Evolutionary conservation across 1,139 yeast species (phyloP).

Genomic region (Debaryomyces robertsiae): DNA sequence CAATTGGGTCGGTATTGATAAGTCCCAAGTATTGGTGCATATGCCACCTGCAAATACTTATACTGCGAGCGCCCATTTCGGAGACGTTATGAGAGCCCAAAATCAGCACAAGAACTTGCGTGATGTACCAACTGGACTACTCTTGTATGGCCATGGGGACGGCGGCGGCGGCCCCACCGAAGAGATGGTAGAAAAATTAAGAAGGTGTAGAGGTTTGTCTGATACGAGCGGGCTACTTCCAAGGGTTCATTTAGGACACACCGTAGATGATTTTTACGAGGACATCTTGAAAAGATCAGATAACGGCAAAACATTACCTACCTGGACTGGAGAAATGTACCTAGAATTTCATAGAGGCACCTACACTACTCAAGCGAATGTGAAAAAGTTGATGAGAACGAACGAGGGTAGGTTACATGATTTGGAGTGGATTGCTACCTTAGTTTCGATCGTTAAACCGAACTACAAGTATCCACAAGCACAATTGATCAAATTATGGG

Average conservation of each 20-base stretch:
- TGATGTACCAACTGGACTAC: constrained; percentile 75
- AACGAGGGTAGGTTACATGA: constrained; percentile 84
- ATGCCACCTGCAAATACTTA: constrained; percentile 98
- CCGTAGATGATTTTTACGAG: constrained; percentile 79
- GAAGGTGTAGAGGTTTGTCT: constrained; percentile 86
- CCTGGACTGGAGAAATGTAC: constrained; percentile 93
- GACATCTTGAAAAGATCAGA: constrained; percentile 62
- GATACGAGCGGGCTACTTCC: constrained; percentile 84
- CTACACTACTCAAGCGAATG: constrained; percentile 88
- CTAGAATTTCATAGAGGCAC: constrained; percentile 97
- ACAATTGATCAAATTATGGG: constrained; percentile 77
- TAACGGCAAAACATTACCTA: constrained; percentile 67
- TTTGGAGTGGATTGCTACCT: constrained; percentile 78
- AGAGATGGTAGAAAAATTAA: constrained; percentile 87
- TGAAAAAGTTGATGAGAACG: constrained; percentile 76
- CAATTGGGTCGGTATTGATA: constrained; percentile 94
- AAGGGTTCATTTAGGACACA: constrained; percentile 71
- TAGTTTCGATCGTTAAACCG: constrained; percentile 58
- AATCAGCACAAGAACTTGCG: constrained; percentile 82
- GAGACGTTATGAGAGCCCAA: constrained; percentile 82
- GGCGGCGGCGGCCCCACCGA: constrained; percentile 99
- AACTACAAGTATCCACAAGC: constrained; percentile 70
- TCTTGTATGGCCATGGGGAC: constrained; percentile 91
- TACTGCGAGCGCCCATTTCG: constrained; percentile 89
- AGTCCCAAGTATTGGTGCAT: constrained; percentile 88